Percentiles rank a stretch among this genome's conserved stretches.
phyloP scores from a whole-genome alignment of 2,329 filamentous ascomycete species.

The Podosphaera fusca region DNA sequence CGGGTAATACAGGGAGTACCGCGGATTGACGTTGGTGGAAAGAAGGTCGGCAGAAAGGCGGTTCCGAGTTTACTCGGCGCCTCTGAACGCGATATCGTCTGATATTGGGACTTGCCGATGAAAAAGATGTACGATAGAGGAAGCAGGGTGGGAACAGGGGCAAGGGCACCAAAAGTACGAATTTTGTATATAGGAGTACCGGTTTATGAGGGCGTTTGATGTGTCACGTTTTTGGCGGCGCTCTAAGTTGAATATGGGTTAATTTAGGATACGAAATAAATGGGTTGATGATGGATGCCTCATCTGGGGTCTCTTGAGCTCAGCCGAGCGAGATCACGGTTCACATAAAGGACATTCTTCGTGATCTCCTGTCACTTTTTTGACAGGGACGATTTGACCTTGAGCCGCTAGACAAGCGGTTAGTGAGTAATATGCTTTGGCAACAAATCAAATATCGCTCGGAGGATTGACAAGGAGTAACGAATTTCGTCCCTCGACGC shows the following conservation, averaged over 20 bases:
- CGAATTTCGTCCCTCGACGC: no score
- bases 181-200: not conserved
- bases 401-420: no score
- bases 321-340: not conserved
- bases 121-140: not conserved
- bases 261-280: no score
- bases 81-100: not conserved
- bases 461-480: no score
- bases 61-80: slow-evolving; percentile 16
- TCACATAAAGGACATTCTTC: not conserved
- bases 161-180: not conserved
- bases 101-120: not conserved
- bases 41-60: slow-evolving; percentile 15
- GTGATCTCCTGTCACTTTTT: no score
- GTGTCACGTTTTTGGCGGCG: not conserved
- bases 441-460: no score
- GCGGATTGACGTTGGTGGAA: slow-evolving; percentile 20
- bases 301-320: no score
- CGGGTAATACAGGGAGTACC: slow-evolving; percentile 77
- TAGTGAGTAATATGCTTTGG: no score
- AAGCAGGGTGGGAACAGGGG: not conserved
- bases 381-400: no score
- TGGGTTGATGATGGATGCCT: no score
- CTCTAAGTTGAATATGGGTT: no score
- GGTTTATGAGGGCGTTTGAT: not conserved